Evolutionary conservation across 495 filamentous ascomycete genomes (phyloP).

Genomic region (Penicillium manginii): DNA sequence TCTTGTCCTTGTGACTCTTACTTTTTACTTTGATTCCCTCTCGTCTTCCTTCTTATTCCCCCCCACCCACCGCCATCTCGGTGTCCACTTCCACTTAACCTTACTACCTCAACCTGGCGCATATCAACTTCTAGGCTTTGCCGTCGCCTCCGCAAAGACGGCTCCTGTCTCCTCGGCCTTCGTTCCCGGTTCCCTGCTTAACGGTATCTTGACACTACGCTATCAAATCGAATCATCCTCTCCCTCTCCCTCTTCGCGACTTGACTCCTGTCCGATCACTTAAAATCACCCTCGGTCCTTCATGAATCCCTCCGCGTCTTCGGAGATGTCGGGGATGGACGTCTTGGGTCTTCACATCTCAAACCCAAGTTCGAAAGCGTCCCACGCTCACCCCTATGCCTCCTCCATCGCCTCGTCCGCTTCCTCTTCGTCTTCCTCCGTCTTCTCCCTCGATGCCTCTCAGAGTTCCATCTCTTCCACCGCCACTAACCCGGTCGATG

Average conservation of each 20-base stretch:
- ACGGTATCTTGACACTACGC: slow-evolving; percentile 50
- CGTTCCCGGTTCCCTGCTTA: slow-evolving; percentile 52
- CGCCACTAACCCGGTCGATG: slow-evolving; percentile 49
- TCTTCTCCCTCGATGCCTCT: slow-evolving; percentile 73
- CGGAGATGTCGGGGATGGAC: slow-evolving; percentile 55
- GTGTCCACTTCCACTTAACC: slow-evolving; percentile 3
- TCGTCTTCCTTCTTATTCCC: background rate
- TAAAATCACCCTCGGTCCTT: slow-evolving; percentile 9
- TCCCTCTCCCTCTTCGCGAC: slow-evolving; percentile 14
- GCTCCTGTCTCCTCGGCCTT: slow-evolving; percentile 49
- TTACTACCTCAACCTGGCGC: slow-evolving; percentile 38
- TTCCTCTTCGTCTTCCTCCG: slow-evolving; percentile 75
- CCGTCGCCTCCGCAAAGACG: slow-evolving; percentile 56
- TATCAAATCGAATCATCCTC: slow-evolving; percentile 39
- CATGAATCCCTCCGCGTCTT: slow-evolving; percentile 31
- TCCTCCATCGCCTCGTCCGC: slow-evolving; percentile 72
- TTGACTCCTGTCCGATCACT: background rate
- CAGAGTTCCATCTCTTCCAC: slow-evolving; percentile 57
- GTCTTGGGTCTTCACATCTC: slow-evolving; percentile 51
- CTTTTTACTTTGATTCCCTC: too few relatives aligned
- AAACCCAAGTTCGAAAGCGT: slow-evolving; percentile 46
- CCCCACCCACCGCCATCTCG: background rate
- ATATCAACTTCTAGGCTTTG: slow-evolving; percentile 41
- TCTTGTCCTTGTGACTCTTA: background rate
- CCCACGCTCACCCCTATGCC: slow-evolving; percentile 61